Evolutionary conservation across 2,329 filamentous ascomycete genomes (phyloP).

Genomic region (Diplocarpon rosae): DNA sequence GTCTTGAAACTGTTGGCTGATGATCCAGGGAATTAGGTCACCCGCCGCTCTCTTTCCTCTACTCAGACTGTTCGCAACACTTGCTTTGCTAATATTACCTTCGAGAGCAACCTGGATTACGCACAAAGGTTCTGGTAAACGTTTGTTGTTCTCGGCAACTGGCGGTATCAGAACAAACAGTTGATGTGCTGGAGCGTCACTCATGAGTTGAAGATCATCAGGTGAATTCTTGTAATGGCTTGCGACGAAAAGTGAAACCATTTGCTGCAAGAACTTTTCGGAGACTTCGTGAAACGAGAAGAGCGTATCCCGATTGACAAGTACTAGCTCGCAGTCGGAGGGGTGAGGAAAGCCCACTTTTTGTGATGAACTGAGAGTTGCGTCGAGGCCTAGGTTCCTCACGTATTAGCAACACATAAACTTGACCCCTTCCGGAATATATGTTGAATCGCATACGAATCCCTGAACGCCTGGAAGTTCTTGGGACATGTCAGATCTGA

Average conservation of each 20-base stretch:
- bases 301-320: conserved; percentile 91
- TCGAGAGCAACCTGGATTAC: conserved; percentile 92
- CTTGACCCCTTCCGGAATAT: too few species aligned
- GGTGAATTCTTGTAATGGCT: conserved; percentile 98
- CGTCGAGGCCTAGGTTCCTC: conserved; percentile 48
- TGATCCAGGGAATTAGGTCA: conserved; percentile 93
- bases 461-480: too few species aligned
- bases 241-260: conserved; percentile 95
- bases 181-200: conserved; percentile 91
- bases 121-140: conserved; percentile 83
- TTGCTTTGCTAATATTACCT: conserved; percentile 87
- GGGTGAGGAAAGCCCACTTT: conserved; percentile 70
- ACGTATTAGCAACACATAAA: background rate
- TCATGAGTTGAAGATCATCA: conserved; percentile 97
- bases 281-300: conserved; percentile 98
- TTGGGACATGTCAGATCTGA: too few species aligned
- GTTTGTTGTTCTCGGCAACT: conserved; percentile 62
- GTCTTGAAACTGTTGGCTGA: conserved; percentile 96
- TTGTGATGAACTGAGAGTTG: conserved; percentile 45
- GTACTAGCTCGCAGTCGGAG: conserved; percentile 78
- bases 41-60: conserved; percentile 82
- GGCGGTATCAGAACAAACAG: conserved; percentile 90
- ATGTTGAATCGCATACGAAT: too few species aligned
- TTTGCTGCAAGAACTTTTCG: conserved; percentile 93
- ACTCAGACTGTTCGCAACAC: conserved; percentile 80